Conservation (phyloP, 176 grass and related monocot genomes). For the Stipa capillata region DNA sequence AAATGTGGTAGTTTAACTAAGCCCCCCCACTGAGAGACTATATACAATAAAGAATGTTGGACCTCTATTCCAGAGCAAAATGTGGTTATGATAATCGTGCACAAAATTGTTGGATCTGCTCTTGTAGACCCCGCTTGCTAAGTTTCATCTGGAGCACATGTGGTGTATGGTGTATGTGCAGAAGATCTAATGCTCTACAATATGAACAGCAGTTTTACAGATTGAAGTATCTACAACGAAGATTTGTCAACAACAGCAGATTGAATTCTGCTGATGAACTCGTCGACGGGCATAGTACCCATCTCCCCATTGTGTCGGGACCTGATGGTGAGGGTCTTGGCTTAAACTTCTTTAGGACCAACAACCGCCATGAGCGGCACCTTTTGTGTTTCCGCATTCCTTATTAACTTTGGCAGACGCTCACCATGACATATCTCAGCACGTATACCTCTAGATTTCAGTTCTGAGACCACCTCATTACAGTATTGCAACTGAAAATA, state of each 20-base stretch:
- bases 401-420: conserved; percentile 85
- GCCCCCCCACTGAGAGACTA: too few species aligned
- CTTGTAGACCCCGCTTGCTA: not conserved
- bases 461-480: conserved; percentile 48
- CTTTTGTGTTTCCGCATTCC: conserved; percentile 78
- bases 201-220: not conserved
- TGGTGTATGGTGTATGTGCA: not conserved
- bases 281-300: conserved; percentile 57
- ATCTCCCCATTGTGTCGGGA: conserved; percentile 74
- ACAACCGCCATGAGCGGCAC: conserved; percentile 88
- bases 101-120: conserved; percentile 2
- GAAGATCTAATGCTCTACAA: not conserved
- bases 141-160: not conserved
- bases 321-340: conserved; percentile 59
- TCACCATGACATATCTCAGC: conserved; percentile 80
- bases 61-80: too few species aligned
- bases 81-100: too few species aligned
- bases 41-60: too few species aligned
- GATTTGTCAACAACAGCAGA: conserved; percentile 39
- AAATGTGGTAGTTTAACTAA: too few species aligned
- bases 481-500: conserved; percentile 76
- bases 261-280: conserved; percentile 48
- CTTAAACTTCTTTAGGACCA: conserved; percentile 82
- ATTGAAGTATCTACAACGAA: conserved; percentile 8
- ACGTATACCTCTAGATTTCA: conserved; percentile 61